Evolutionary conservation across 768 basidiomycete species (phyloP).

Genomic region (Mycena belliarum): DNA sequence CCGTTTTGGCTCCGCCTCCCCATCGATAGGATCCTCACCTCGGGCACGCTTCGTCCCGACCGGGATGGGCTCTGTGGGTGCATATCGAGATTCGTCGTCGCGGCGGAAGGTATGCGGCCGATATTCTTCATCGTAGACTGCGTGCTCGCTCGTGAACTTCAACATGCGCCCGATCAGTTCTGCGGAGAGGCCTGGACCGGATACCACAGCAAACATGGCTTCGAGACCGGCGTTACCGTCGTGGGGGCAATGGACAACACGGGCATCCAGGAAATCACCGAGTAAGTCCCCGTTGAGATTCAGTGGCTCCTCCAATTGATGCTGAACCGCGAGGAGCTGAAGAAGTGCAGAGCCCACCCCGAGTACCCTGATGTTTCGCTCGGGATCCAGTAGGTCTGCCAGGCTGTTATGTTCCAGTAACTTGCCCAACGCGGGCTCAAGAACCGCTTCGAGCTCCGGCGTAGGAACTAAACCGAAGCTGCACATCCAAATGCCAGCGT

Average conservation of each 20-base stretch:
- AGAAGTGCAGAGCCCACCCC: neutral
- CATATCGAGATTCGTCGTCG: neutral
- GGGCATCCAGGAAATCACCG: neutral
- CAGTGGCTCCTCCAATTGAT: neutral
- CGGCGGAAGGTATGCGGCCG: neutral
- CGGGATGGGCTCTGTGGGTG: neutral
- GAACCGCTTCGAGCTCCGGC: neutral
- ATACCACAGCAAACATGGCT: neutral
- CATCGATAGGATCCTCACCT: neutral
- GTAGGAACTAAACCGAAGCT: neutral
- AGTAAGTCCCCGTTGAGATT: slow-evolving; percentile 2
- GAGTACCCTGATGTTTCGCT: neutral
- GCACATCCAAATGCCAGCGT: neutral
- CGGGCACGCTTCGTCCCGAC: neutral
- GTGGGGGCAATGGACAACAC: neutral
- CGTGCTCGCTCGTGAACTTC: neutral
- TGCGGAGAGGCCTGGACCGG: too few relatives aligned
- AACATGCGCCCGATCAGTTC: neutral
- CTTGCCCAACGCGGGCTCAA: neutral
- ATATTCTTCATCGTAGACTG: neutral
- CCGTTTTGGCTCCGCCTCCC: too few relatives aligned
- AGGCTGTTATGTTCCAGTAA: neutral
- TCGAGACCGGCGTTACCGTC: neutral
- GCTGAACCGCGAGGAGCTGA: neutral
- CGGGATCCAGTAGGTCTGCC: neutral